Evolutionary conservation across 305 asterid genomes (phyloP).

Genomic region (Solanum hybrid): DNA sequence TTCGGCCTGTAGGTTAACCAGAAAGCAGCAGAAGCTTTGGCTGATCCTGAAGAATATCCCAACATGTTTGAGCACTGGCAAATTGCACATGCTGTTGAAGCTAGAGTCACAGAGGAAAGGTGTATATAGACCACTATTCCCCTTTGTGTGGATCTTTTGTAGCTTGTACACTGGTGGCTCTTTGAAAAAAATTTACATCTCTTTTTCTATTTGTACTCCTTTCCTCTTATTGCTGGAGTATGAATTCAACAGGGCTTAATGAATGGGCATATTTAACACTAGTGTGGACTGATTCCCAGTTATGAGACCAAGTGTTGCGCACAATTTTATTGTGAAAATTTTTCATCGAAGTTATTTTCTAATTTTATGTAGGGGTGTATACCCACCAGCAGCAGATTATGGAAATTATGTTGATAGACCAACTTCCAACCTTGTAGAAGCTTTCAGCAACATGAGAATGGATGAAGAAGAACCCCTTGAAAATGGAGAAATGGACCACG

Average conservation of each 20-base stretch:
- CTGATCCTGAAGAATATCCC: constrained; percentile 96
- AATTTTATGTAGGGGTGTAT: constrained; percentile 41
- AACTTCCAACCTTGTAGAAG: constrained; percentile 76
- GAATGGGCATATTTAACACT: not conserved
- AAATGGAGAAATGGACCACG: constrained; percentile 82
- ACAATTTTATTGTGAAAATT: not conserved
- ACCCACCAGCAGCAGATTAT: constrained; percentile 77
- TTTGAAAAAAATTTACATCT: not conserved
- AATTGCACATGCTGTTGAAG: constrained; percentile 81
- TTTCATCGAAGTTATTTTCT: constrained; percentile 9
- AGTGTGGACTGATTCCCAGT: not conserved
- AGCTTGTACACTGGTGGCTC: not conserved
- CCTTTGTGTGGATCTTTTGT: not conserved
- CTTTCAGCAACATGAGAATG: constrained; percentile 64
- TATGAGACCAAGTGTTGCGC: not conserved
- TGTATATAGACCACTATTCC: constrained; percentile 16
- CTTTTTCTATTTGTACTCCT: not conserved
- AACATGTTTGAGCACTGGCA: constrained; percentile 98
- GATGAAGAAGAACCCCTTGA: constrained; percentile 67
- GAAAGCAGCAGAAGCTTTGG: constrained; percentile 97
- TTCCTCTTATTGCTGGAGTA: not conserved
- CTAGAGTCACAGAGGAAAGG: constrained; percentile 69
- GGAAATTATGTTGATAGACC: constrained; percentile 55
- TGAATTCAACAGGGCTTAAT: not conserved
- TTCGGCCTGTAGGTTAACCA: constrained; percentile 54